phyloP scores from a whole-genome alignment of 1,284 basidiomycete genomes.

The Porogramme epimiltina region DNA sequence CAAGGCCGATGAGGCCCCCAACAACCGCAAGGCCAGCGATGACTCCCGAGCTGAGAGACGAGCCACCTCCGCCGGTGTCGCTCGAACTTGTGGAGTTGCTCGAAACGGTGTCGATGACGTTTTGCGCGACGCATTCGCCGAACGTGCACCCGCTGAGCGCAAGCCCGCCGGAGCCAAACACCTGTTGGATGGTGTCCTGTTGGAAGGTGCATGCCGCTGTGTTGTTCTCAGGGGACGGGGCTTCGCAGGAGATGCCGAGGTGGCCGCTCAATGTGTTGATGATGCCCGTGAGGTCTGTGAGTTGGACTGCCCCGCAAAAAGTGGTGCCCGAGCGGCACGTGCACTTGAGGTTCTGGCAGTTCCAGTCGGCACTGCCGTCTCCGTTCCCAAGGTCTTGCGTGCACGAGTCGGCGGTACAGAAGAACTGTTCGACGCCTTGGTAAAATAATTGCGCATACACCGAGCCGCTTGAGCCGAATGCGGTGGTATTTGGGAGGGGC shows the following conservation, averaged over 20 bases:
- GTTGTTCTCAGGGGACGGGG: conserved; percentile 44
- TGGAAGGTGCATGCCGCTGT: conserved; percentile 75
- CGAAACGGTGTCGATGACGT: conserved; percentile 60
- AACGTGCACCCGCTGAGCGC: conserved; percentile 70
- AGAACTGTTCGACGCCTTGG: conserved; percentile 84
- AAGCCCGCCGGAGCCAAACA: conserved; percentile 79
- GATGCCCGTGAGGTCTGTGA: conserved; percentile 53
- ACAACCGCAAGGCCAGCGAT: conserved; percentile 88
- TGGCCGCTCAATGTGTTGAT: conserved; percentile 63
- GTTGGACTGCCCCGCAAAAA: conserved; percentile 68
- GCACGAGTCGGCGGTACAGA: conserved; percentile 74
- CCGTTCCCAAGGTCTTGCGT: conserved; percentile 50
- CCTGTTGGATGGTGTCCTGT: conserved; percentile 59
- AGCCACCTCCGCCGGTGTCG: conserved; percentile 28
- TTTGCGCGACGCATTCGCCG: conserved; percentile 86
- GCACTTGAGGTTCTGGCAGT: conserved; percentile 73
- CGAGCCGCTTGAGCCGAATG: conserved; percentile 57
- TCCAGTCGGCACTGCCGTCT: conserved; percentile 53
- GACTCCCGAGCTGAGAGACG: conserved; percentile 71
- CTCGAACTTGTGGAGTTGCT: conserved; percentile 34
- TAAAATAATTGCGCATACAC: conserved; percentile 82
- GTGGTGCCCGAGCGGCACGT: conserved; percentile 67
- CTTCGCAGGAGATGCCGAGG: conserved; percentile 69
- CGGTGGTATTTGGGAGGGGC: conserved; percentile 64
- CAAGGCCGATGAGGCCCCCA: conserved; percentile 61